Evolutionary conservation across 495 filamentous ascomycete genomes (phyloP), one percentile per base, ranked within the genome.

Genomic region (Neurospora intermedia): DNA sequence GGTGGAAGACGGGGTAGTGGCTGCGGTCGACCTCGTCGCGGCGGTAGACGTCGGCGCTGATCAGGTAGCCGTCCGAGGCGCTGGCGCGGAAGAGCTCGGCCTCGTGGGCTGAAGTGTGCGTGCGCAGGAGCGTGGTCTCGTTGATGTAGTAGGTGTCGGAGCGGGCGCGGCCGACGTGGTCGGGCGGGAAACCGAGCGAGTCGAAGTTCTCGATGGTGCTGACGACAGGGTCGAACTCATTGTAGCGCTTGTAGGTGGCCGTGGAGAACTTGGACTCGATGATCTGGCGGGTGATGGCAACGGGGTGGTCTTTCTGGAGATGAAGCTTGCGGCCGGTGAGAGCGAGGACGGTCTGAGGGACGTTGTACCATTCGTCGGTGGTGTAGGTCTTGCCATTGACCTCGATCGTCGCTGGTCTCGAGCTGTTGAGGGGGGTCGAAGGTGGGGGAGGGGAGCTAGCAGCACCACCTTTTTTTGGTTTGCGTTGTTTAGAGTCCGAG

Each of bases 141-240:
- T 98, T 98, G 80, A 98, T 83, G 83, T 99, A 99, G 87, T 98
- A 99, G 3, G 96, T 98, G 82, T 98, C 96, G 9, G 91, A 93
- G 74, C 88, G 88, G 76, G 88, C 92, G 75, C 96, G 91, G 74
- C 96, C 96, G 13, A 94, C 93, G 79, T 99, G 96, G 80, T 98
- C 92, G 62, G 85, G 77, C 1, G 96, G 92, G 80, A 99, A 99
- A 69, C 94, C 94, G 20, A 99, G 86, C 54, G 94, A 95, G 83
- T 98, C 96, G 78, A 99, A 99, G 81, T 99, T 99, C 79, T 97
- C 90, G 31, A 86, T 79, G 4, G 92, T 92, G 31, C 90, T 88
- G n/a, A 99, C 96, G 72, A 97, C 89, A 11, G 96, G 94, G 75
- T 90, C 89, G 78, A 94, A 88, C 46, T 87, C 83, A 74, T 92